A percentile compares a stretch with the other conserved stretches of the same genome.
Evolutionary conservation across 192 early-diverging fungal species (phyloP).

Genomic region (Linnemannia exigua): DNA sequence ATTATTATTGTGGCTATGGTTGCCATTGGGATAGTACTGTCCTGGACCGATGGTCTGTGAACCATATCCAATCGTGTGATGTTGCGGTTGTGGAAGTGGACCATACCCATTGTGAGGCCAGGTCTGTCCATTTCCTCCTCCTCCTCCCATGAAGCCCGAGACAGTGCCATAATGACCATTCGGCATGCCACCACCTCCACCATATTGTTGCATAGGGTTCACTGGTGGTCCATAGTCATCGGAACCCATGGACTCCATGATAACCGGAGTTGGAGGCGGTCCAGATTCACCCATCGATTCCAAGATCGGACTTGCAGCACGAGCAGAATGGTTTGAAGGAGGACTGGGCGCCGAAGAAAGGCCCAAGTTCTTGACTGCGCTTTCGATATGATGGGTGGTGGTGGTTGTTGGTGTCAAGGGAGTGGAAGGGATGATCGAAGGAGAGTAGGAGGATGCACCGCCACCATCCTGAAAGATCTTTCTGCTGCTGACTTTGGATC

Average conservation of each 20-base stretch:
- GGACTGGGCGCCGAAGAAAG: conserved; percentile 17
- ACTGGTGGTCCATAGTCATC: conserved; percentile 23
- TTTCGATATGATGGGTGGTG: conserved; percentile 18
- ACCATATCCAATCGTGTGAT: conserved; percentile 18
- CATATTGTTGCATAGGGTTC: not conserved
- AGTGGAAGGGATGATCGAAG: conserved; percentile 8
- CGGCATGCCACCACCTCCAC: not conserved
- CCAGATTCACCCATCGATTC: conserved; percentile 51
- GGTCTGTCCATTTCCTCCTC: conserved; percentile 1
- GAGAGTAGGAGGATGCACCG: not conserved
- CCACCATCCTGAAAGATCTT: conserved; percentile 45
- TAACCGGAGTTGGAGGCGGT: not conserved
- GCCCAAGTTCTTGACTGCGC: conserved; percentile 33
- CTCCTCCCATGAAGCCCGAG: conserved; percentile 1
- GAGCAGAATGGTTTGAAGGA: not conserved
- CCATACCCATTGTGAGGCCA: conserved; percentile 31
- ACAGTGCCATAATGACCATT: conserved; percentile 10
- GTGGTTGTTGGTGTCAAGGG: conserved; percentile 8
- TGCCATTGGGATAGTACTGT: not conserved
- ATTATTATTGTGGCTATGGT: not conserved
- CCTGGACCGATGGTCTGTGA: conserved; percentile 10
- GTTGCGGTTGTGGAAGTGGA: conserved; percentile 11
- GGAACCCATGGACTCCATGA: conserved; percentile 56
- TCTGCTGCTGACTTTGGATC: conserved; percentile 30
- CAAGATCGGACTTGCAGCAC: conserved; percentile 27